Base-by-base conservation (phyloP, 345 rosid genomes). In the Arabidopsis suecica region DNA sequence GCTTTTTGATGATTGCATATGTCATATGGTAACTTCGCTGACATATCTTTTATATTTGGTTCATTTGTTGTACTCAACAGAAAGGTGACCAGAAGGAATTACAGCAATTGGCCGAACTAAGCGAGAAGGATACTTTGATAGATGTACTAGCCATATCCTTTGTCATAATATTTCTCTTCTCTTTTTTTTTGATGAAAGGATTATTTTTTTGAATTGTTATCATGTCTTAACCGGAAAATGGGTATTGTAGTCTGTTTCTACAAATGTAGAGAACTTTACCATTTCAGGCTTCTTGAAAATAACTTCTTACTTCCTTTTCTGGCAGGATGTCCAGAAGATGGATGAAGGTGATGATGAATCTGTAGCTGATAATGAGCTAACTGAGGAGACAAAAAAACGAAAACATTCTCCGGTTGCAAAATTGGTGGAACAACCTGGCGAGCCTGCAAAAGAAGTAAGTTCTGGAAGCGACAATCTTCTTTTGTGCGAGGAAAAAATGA, bases 81-180 rank as follows among this genome's bases (percentile, higher is more conserved):
- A 61, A 57, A 61, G 55, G 18, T 69, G 98, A 93, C 49, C 92
- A 83, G 76, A 91, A 87, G 67, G 85, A 89, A 70, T 63, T 93
- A 71, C 84, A 83, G 88, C 71, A 65, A 67, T 65, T 91, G 75
- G 68, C 80, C 51, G 74, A 72, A 54, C 78, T 18, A 54, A 16
- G 79, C 76, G 28, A 9, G 71, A 68, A 71, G 54, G 79, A 72
- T 38, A 73, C 81, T 70, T 49, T 37, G 4, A 79, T 68, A 54
- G 59, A 76, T 85, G 88, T 87, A 53, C 61, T 72, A 34, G 38
- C 73, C 45, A 53, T 18, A 25, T 63, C 25, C 14, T 16, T 57
- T 72, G 12, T 44, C 9, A 42, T 51, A 11, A 41, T 30, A 30
- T 23, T 23, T 23, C 25, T 23, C 25, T 23, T 23, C 25, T 23